Conservation (phyloP, 371 early-diverging fungal genomes). For the Mortierella sp. region DNA sequence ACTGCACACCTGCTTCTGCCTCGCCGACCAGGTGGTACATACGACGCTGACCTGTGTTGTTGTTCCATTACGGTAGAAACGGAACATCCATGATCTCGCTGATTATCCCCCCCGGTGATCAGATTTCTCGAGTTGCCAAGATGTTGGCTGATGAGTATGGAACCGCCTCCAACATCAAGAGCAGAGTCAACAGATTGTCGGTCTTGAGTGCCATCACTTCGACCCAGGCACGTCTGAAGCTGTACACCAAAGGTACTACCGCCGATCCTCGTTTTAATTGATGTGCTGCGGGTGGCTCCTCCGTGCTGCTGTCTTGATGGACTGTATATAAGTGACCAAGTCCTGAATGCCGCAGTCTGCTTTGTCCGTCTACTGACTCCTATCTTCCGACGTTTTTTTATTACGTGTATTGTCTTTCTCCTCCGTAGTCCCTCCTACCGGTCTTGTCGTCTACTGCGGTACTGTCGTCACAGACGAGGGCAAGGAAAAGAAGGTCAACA, state of each 20-base stretch:
- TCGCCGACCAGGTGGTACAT: too few species aligned
- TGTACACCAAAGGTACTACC: constrained; percentile 82
- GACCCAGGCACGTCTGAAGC: constrained; percentile 98
- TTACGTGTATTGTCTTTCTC: not conserved
- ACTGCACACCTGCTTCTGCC: too few species aligned
- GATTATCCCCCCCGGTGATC: constrained; percentile 97
- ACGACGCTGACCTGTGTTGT: too few species aligned
- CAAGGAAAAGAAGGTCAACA: constrained; percentile 99
- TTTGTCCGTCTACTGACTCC: too few species aligned
- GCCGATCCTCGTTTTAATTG: too few species aligned
- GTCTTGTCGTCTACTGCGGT: constrained; percentile 96
- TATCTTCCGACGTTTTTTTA: too few species aligned
- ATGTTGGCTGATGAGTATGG: constrained; percentile 99
- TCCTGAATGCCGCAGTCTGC: too few species aligned
- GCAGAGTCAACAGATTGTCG: constrained; percentile 98
- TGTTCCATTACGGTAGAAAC: constrained; percentile 73
- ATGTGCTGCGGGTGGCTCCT: too few species aligned
- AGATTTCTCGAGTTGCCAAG: constrained; percentile 91
- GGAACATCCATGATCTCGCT: constrained; percentile 99
- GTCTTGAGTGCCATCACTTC: constrained; percentile 99
- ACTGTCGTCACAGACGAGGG: constrained; percentile 98
- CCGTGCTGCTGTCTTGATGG: too few species aligned
- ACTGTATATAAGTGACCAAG: too few species aligned
- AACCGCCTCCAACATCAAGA: constrained; percentile 99
- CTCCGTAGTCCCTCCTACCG: constrained; percentile 88